Conservation (phyloP, 2,329 filamentous ascomycete species). For the Zasmidium cellare region DNA sequence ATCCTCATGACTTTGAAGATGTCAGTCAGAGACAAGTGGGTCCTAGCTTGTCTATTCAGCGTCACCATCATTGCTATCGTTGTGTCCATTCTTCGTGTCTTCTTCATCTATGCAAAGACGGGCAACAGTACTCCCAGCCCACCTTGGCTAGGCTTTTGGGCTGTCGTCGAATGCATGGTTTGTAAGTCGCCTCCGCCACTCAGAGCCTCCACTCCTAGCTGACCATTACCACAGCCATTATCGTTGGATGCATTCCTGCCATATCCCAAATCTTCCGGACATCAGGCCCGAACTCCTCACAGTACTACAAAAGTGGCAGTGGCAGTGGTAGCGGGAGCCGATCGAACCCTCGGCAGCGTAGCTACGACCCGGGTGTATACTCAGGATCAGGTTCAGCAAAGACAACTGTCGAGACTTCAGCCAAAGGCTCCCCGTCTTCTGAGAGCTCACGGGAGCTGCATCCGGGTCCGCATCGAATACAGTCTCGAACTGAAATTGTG, state of each 20-base stretch:
- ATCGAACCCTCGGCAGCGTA: background rate
- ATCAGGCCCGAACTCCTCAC: background rate
- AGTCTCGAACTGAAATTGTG: constrained; percentile 3
- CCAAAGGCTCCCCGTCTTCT: background rate
- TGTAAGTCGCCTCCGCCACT: background rate
- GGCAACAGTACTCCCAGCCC: constrained; percentile 10
- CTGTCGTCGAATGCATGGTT: constrained; percentile 15
- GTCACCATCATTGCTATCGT: constrained; percentile 9
- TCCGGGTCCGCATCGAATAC: background rate
- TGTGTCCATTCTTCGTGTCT: constrained; percentile 9
- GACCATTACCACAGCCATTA: constrained; percentile 5
- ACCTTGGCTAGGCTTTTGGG: constrained; percentile 13
- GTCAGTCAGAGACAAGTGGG: constrained; percentile 6
- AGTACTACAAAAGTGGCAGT: background rate
- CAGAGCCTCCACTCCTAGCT: background rate
- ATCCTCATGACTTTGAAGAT: constrained; percentile 11
- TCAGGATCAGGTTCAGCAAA: background rate
- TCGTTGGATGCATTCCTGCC: constrained; percentile 13
- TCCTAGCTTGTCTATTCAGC: constrained; percentile 8
- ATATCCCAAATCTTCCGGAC: constrained; percentile 14
- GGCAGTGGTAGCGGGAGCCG: background rate
- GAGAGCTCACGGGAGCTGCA: background rate
- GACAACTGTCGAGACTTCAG: constrained; percentile 1
- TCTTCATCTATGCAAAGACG: constrained; percentile 11
- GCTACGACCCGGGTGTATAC: background rate